Evolutionary conservation across 495 filamentous ascomycete genomes (phyloP), one percentile per base, ranked within the genome.

Genomic region (Neohortaea acidophila): DNA sequence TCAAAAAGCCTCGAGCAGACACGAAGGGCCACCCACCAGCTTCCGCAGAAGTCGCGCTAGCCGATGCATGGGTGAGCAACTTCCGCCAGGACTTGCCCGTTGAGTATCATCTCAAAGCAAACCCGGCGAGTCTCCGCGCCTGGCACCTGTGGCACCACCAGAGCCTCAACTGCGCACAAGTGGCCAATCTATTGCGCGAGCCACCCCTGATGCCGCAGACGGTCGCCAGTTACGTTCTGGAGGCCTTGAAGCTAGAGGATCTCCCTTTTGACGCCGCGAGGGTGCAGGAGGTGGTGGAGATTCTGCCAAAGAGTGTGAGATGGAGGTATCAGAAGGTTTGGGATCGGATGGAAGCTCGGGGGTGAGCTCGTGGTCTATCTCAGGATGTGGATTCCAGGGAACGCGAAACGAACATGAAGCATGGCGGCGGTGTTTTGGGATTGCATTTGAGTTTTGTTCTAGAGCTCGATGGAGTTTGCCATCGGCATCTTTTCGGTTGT

Each of bases 61-160:
- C 52, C 12, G 32, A 55, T 3, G 19, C 28, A 13, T 55, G 52
- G 52, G 18, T 44, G 12, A 10, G 12, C 5, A 24, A 22, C 36
- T 52, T 33, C 42, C 41, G 27, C 33, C 7, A 15, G 14, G 17
- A n/a, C 28, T 53, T 35, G 8, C 42, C 35, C 14, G 25, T 22
- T 43, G 39, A 40, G 29, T 43, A 33, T 26, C 48, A 30, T 24
- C 26, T 27, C 32, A 45, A 39, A 43, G 38, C 57, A 5, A 25
- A 41, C 5, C 39, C 40, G 0, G 20, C 62, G 1, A 47, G 60
- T n/a, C 62, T 81, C 11, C 65, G 73, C 14, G 66, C 72, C 1
- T 79, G 79, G 44, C 62, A 65, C 38, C 54, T 81, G 33, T 82
- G 77, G 77, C 56, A 72, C 45, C 31, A 52, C 4, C 55, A 56